Conservation (phyloP, 192 early-diverging fungal genomes). For the Backusella sp. region DNA sequence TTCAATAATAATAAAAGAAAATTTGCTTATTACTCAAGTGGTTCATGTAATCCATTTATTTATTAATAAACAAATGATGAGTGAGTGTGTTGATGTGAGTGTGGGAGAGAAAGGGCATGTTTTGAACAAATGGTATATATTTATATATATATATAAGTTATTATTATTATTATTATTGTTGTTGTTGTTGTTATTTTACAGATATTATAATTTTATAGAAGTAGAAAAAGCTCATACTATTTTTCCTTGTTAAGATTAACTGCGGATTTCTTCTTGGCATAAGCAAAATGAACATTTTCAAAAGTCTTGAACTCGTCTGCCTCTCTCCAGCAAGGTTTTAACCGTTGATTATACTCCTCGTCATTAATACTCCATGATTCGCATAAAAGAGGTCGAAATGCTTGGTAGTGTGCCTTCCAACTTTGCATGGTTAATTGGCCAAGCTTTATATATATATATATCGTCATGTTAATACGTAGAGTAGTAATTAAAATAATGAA, state of each 20-base stretch:
- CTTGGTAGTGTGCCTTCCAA: slow-evolving; percentile 34
- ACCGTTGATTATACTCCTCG: slow-evolving; percentile 28
- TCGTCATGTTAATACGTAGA: neutral
- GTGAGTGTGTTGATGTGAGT: neutral
- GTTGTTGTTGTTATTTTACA: neutral
- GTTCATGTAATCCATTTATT: neutral
- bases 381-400: slow-evolving; percentile 29
- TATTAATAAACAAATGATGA: neutral
- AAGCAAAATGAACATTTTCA: slow-evolving; percentile 43
- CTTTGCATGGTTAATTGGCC: slow-evolving; percentile 36
- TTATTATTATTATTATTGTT: neutral
- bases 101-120: neutral
- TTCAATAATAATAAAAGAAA: neutral
- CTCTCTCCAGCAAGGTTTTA: slow-evolving; percentile 30
- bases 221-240: neutral
- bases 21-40: no score
- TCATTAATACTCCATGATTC: slow-evolving; percentile 15
- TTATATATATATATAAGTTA: neutral
- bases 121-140: neutral
- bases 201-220: neutral
- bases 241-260: neutral
- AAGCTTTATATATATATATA: slow-evolving; percentile 15
- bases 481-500: neutral
- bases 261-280: slow-evolving; percentile 32
- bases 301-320: slow-evolving; percentile 37